Evolutionary conservation across 1,139 yeast species (phyloP).

Genomic region (Kazachstania sp.): DNA sequence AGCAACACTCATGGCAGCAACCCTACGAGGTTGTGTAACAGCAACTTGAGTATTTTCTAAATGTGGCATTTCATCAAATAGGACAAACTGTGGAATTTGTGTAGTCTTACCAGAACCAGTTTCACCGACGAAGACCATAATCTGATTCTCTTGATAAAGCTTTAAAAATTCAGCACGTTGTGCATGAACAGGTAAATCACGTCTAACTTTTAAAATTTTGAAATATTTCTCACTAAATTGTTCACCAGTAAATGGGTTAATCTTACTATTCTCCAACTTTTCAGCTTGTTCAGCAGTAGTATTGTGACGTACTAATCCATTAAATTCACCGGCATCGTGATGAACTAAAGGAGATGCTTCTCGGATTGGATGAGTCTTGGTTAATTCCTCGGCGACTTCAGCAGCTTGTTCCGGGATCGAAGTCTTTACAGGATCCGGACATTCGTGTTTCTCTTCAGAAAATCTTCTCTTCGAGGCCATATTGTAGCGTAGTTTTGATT

Average conservation of each 20-base stretch:
- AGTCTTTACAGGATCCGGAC: conserved; percentile 32
- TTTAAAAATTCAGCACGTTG: conserved; percentile 82
- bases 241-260: conserved; percentile 73
- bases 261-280: conserved; percentile 50
- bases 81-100: conserved; percentile 91
- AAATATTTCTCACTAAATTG: conserved; percentile 56
- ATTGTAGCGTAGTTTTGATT: too few relatives aligned
- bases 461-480: conserved; percentile 30
- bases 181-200: conserved; percentile 88
- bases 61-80: conserved; percentile 87
- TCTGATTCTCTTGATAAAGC: conserved; percentile 78
- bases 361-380: conserved; percentile 29
- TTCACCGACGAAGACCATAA: conserved; percentile 97
- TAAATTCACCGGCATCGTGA: conserved; percentile 48
- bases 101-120: conserved; percentile 98
- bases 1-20: conserved; percentile 97
- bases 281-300: conserved; percentile 71
- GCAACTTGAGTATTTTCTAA: conserved; percentile 73
- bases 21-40: conserved; percentile 96
- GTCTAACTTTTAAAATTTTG: conserved; percentile 66
- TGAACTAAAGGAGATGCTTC: conserved; percentile 29
- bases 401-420: conserved; percentile 50
- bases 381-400: conserved; percentile 45
- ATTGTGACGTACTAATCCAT: conserved; percentile 47
- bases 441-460: conserved; percentile 17